Evolutionary conservation across 345 rosid genomes (phyloP), one percentile per base, ranked within the genome.

Genomic region (Psidium guajava): DNA sequence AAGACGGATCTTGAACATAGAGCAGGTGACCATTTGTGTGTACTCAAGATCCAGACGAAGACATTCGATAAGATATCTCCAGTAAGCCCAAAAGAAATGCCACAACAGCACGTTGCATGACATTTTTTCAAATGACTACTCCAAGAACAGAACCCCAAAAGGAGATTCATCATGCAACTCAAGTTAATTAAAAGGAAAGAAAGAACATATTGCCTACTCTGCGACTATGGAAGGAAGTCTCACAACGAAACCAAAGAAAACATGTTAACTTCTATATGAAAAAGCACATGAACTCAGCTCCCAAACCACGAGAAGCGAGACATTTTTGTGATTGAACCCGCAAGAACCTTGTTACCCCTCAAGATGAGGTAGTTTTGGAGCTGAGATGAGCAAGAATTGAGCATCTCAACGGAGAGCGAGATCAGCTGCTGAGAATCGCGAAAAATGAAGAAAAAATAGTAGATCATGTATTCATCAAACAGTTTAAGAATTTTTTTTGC

Each of bases 61-160:
- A 28, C 22, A 16, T 32, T 64, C 24, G 6, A 32, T 16, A 32
- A 61, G 3, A 28, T 28, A 36, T 28, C 27, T 27, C 20, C 21
- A 16, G 75, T 42, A 64, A 64, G 75, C 8, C 32, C 75, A 64
- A 15, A 28, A 64, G 75, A 64, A 10, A 32, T 8, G 75, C 22
- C 11, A 54, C 42, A 64, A 28, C 21, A 9, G 74, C 15, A 40
- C 20, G 6, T 28, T 28, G 40, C 74, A 61, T 27, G 40, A 61
- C 74, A 6, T 61, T 27, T 27, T 95, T 18, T 97, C 40, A 28
- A 95, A 89, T 94, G 74, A 61, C 74, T 61, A 4, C 74, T 40
- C 6, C 42, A 1, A 61, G 3, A 61, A 28, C 42, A 61, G 74
- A 61, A 61, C 28, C 74, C 5, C 11, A 27, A 3, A 7, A 0